Evolutionary conservation across 148 eudicot species (phyloP).

Genomic region (Cornus suecica): DNA sequence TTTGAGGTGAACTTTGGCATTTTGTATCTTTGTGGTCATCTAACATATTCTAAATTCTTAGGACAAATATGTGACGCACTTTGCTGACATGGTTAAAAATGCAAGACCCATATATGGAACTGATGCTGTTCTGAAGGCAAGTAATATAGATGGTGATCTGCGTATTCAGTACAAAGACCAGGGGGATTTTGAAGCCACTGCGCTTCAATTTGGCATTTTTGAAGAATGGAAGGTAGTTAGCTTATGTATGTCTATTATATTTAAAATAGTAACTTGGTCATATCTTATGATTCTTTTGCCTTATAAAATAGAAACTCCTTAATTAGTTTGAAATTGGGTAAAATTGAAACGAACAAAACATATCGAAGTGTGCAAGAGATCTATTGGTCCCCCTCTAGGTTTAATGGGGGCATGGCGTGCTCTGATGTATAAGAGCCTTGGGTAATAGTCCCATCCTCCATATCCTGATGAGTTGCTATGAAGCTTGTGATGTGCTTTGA

Average conservation of each 20-base stretch:
- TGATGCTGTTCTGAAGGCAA: constrained; percentile 55
- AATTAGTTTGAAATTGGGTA: too few species aligned
- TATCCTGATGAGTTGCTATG: background rate
- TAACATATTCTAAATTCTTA: constrained; percentile 18
- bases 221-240: constrained; percentile 93
- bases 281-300: background rate
- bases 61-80: constrained; percentile 73
- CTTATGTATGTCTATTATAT: background rate
- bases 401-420: too few species aligned
- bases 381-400: too few species aligned
- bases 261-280: background rate
- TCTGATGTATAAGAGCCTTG: too few species aligned
- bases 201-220: constrained; percentile 87
- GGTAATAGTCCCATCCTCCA: background rate
- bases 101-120: constrained; percentile 58
- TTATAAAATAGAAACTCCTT: background rate
- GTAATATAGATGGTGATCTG: constrained; percentile 69
- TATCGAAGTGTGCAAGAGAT: too few species aligned
- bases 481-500: background rate
- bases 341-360: too few species aligned
- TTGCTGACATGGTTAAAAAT: constrained; percentile 65
- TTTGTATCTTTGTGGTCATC: background rate
- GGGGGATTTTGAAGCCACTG: constrained; percentile 67
- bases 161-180: constrained; percentile 71
- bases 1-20: background rate